phyloP scores from a whole-genome alignment of 768 basidiomycete species.

The Trametes elegans region DNA sequence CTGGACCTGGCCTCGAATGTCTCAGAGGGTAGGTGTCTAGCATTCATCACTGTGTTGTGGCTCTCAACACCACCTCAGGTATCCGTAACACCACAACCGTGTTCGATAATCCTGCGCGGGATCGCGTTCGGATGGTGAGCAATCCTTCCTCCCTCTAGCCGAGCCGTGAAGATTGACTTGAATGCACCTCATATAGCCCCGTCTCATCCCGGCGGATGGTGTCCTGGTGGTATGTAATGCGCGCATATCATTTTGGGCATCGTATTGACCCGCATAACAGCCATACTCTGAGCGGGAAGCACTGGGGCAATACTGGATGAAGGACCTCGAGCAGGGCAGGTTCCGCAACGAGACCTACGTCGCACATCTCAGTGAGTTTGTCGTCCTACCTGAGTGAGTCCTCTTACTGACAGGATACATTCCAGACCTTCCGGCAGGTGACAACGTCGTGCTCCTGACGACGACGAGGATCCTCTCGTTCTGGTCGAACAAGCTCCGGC shows the following conservation, averaged over 20 bases:
- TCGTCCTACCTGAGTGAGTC: neutral
- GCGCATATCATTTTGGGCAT: neutral
- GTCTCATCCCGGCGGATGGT: conserved; percentile 83
- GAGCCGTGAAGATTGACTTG: conserved; percentile 7
- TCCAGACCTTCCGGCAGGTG: conserved; percentile 76
- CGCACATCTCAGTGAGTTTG: conserved; percentile 81
- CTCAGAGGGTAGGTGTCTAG: conserved; percentile 65
- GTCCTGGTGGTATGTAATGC: conserved; percentile 79
- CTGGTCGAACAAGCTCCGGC: conserved; percentile 77
- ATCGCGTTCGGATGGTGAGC: conserved; percentile 77
- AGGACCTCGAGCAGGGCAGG: conserved; percentile 85
- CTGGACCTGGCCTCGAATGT: conserved; percentile 96
- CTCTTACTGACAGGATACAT: conserved; percentile 7
- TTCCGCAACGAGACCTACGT: conserved; percentile 86
- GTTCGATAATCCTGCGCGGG: conserved; percentile 88
- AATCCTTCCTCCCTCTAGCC: neutral
- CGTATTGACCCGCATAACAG: conserved; percentile 36
- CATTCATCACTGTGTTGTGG: neutral
- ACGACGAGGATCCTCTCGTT: conserved; percentile 77
- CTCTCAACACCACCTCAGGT: conserved; percentile 41
- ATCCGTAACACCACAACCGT: conserved; percentile 99
- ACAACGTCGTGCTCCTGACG: conserved; percentile 80
- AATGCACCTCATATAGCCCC: conserved; percentile 53
- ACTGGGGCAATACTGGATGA: conserved; percentile 95
- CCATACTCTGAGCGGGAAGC: conserved; percentile 90